Conservation (phyloP, 2,329 filamentous ascomycete genomes). For the Talaromyces sp. region DNA sequence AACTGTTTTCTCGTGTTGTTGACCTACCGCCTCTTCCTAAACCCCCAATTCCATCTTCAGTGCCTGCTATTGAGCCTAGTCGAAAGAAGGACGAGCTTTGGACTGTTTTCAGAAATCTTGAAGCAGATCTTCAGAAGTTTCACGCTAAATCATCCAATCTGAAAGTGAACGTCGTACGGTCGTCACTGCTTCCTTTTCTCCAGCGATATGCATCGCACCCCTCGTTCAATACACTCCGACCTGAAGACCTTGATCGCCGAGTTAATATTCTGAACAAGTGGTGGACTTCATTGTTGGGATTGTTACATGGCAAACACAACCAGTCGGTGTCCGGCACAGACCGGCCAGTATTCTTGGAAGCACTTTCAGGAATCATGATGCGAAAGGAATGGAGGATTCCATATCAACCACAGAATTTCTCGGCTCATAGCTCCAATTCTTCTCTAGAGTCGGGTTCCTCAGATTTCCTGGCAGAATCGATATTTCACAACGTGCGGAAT, state of each 20-base stretch:
- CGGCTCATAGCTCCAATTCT: conserved; percentile 49
- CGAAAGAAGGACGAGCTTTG: conserved; percentile 65
- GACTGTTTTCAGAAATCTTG: conserved; percentile 62
- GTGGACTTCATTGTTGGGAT: conserved; percentile 79
- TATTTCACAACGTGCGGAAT: conserved; percentile 81
- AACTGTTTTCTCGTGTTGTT: conserved; percentile 14
- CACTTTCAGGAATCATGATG: conserved; percentile 75
- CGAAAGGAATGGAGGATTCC: conserved; percentile 79
- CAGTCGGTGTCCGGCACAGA: conserved; percentile 81
- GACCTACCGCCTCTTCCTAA: conserved; percentile 37
- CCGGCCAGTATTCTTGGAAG: conserved; percentile 72
- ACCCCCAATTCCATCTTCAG: conserved; percentile 44
- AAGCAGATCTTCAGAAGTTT: conserved; percentile 68
- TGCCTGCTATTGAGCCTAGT: conserved; percentile 39
- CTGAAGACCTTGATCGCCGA: conserved; percentile 77
- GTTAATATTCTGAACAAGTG: conserved; percentile 79
- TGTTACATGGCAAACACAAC: conserved; percentile 69
- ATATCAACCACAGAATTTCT: conserved; percentile 36
- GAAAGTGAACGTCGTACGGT: conserved; percentile 70
- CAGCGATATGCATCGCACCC: conserved; percentile 62
- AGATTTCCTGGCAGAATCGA: conserved; percentile 67
- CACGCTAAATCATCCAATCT: conserved; percentile 66
- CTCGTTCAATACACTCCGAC: conserved; percentile 60
- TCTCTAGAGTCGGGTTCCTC: conserved; percentile 58
- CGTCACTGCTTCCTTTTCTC: conserved; percentile 70